Conservation (phyloP, 257 asterid species). For the Solanum dulcamara region DNA sequence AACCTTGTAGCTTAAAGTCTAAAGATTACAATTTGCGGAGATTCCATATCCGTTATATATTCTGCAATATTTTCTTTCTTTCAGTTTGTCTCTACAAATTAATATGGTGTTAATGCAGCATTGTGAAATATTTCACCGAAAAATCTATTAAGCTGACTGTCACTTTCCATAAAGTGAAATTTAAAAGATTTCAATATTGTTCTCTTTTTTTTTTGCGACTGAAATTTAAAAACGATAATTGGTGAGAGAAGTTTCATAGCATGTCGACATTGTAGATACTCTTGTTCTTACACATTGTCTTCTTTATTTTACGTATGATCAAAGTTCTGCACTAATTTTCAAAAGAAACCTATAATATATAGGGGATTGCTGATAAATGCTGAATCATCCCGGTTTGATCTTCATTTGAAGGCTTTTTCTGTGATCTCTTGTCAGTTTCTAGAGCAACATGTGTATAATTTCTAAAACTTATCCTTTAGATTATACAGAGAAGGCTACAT, state of each 20-base stretch:
- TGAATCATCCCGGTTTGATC: not conserved
- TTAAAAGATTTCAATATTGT: not conserved
- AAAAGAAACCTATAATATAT: not conserved
- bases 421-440: not conserved
- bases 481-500: not conserved
- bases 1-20: not conserved
- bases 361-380: not conserved
- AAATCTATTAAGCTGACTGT: not conserved
- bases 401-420: not conserved
- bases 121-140: not conserved
- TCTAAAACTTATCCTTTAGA: not conserved
- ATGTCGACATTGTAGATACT: not conserved
- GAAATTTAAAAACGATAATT: not conserved
- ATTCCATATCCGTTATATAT: not conserved
- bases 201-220: not conserved
- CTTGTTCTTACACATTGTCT: not conserved
- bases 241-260: not conserved
- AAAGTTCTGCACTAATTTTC: not conserved
- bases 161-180: not conserved
- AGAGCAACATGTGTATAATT: not conserved
- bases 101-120: not conserved
- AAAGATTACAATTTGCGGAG: not conserved
- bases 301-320: not conserved
- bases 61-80: not conserved
- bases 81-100: not conserved